Evolutionary conservation across 768 basidiomycete genomes (phyloP), one percentile per base, ranked within the genome.

Genomic region (Amanita brunnescens): DNA sequence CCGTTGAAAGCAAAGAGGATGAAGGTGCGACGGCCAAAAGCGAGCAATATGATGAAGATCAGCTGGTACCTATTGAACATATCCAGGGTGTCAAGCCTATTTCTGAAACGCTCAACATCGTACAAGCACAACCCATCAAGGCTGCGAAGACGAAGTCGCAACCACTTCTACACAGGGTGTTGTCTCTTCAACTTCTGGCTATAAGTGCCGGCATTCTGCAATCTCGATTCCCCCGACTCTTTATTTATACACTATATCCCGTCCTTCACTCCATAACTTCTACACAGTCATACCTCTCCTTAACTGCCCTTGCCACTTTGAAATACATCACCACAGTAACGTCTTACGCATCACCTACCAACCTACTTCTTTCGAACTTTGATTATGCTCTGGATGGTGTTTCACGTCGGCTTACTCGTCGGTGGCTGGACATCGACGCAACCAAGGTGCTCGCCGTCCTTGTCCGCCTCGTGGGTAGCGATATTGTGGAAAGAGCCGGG

Each of bases 371-470:
- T 34, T 86, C 94, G 18, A 96, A 99, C 65, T 95, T 95, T 57
- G 95, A 99, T 67, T 98, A 99, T 62, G 87, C 91, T 7, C 79
- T 99, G 50, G 92, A 97, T 58, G 81, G 87, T 2, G 85, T 95
- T 13, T 89, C 91, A 2, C 84, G 91, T 18, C 79, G 88, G 23
- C 75, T 99, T 21, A 83, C 84, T 9, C 78, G 80, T 14, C 76
- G 85, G 54, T 85, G 87, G 76, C 75, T 98, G 8, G 91, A 95
- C 55, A 75, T 89, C 1, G 83, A 88, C 30, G 95, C 95, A 0
- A 88, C 94, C 7, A 85, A 89, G 55, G 93, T 98, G 5, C 73
- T 99, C 18, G 78, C 81, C 12, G 70, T 93, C 23, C 81, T 97
- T 62, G 79, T 98, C 51, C 83, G 87, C 7, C 74, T 98, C 10